phyloP scores from a whole-genome alignment of 139 green algal genomes.

The Chlamydomonas sphaeroides region DNA sequence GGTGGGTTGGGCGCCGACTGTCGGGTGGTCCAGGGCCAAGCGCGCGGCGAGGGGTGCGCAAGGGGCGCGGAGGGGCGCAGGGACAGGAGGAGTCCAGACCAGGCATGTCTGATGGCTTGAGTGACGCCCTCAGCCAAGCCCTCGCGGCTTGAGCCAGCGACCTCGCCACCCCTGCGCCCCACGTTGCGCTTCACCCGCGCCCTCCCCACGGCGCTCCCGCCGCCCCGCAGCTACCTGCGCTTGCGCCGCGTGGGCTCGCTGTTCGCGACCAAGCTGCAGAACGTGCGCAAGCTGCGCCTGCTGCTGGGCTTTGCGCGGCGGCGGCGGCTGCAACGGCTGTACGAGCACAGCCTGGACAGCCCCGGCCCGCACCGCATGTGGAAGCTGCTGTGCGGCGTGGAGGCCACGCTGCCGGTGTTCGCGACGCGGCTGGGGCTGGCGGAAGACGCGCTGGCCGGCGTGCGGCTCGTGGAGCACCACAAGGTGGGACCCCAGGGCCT shows the following conservation, averaged over 20 bases:
- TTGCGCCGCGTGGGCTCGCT: slow-evolving; percentile 36
- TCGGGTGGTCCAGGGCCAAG: too few relatives aligned
- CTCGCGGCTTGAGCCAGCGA: too few relatives aligned
- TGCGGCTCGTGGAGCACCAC: background rate
- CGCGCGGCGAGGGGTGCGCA: too few relatives aligned
- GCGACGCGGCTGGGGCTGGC: slow-evolving; percentile 45
- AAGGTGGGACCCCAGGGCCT: too few relatives aligned
- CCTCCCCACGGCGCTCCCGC: too few relatives aligned
- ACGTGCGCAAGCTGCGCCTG: slow-evolving; percentile 55
- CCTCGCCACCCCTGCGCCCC: too few relatives aligned
- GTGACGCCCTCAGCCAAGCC: too few relatives aligned
- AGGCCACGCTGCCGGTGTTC: slow-evolving; percentile 37
- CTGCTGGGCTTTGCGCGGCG: slow-evolving; percentile 52
- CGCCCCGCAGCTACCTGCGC: slow-evolving; percentile 49
- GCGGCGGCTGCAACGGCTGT: slow-evolving; percentile 40
- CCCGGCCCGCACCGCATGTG: slow-evolving; percentile 48
- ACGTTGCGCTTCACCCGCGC: too few relatives aligned
- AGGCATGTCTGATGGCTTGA: too few relatives aligned
- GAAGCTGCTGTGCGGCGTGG: slow-evolving; percentile 59
- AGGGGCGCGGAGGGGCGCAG: too few relatives aligned
- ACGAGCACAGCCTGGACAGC: slow-evolving; percentile 33
- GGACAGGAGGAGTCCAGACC: too few relatives aligned
- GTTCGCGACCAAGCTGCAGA: slow-evolving; percentile 49
- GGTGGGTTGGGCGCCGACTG: too few relatives aligned
- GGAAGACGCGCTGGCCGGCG: slow-evolving; percentile 36